Evolutionary conservation across 78 protist genomes (phyloP).

Genomic region (Emiliania huxleyi): DNA sequence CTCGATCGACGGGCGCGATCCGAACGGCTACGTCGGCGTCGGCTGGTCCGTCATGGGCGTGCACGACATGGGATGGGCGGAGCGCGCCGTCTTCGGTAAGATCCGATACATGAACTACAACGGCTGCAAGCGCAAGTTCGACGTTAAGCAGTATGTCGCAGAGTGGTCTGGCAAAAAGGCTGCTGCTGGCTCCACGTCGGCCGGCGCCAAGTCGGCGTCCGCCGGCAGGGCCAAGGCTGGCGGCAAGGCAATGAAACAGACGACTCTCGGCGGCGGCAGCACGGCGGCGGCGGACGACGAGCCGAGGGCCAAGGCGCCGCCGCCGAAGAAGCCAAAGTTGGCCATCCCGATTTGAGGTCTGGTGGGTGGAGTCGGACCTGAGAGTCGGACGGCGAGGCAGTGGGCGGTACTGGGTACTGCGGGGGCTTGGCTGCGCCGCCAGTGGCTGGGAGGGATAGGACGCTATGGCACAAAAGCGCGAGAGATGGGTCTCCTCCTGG

Average conservation of each 20-base stretch:
- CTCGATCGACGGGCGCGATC: conserved; percentile 64
- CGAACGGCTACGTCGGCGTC: conserved; percentile 72
- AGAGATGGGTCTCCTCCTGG: too few relatives aligned
- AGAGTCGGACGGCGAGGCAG: too few relatives aligned
- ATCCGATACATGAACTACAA: conserved; percentile 59
- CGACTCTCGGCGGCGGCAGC: not conserved
- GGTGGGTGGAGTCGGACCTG: too few relatives aligned
- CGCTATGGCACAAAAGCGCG: too few relatives aligned
- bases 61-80: conserved; percentile 68
- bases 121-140: conserved; percentile 76
- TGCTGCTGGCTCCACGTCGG: too few relatives aligned
- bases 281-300: not conserved
- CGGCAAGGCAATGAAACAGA: not conserved
- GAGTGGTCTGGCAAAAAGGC: not conserved
- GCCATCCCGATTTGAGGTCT: not conserved
- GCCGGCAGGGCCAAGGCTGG: not conserved
- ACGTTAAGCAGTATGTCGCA: conserved; percentile 17
- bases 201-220: too few relatives aligned
- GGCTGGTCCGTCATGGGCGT: conserved; percentile 36
- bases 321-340: not conserved
- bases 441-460: too few relatives aligned
- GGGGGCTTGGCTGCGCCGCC: too few relatives aligned
- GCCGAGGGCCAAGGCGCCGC: not conserved
- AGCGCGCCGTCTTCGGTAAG: conserved; percentile 67
- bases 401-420: too few relatives aligned